Evolutionary conservation across 2,329 filamentous ascomycete species (phyloP), one percentile per base, ranked within the genome.

Genomic region (Hymenoscyphus linearis): DNA sequence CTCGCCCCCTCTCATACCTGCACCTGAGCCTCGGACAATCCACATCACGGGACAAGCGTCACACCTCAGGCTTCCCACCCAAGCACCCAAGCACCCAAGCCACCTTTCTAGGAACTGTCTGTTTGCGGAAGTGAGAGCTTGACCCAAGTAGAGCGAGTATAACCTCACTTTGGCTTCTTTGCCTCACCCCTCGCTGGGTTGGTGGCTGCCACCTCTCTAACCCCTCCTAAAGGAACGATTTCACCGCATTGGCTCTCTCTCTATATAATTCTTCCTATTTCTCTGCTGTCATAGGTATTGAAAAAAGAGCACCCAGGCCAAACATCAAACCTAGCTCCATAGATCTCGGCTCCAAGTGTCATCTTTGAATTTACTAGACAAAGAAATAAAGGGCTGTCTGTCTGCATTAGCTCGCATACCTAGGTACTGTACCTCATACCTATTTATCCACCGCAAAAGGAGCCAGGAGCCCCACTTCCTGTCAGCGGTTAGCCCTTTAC

Each of bases 351-450:
- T n/a, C 35, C 35, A 27, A 22, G 13, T 36, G 34, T 18, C 13
- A 16, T 57, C 14, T 27, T 57, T n/a, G 13, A 14, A 50, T 57
- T 22, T 37, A 57, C 25, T 34, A 35, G 25, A 50, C 57, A 5
- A 6, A 13, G 16, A 16, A n/a, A 50, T 14, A 35, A 61, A 53
- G 40, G 12, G 36, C 36, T 68, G 9, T 18, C 22, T 47, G 9
- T 47, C 40, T n/a, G 63, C 62, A 67, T 67, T 69, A 68, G 67
- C 62, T 63, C 64, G 66, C 67, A 70, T 67, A 65, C 63, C 66
- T 62, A 65, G n/a, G n/a, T n/a, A n/a, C n/a, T n/a, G n/a, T n/a
- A n/a, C n/a, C n/a, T n/a, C n/a, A n/a, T n/a, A n/a, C n/a, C n/a
- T n/a, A n/a, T n/a, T n/a, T n/a, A n/a, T n/a, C n/a, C n/a, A n/a